Evolutionary conservation across 495 filamentous ascomycete species (phyloP).

Genomic region (Choiromyces venosus): DNA sequence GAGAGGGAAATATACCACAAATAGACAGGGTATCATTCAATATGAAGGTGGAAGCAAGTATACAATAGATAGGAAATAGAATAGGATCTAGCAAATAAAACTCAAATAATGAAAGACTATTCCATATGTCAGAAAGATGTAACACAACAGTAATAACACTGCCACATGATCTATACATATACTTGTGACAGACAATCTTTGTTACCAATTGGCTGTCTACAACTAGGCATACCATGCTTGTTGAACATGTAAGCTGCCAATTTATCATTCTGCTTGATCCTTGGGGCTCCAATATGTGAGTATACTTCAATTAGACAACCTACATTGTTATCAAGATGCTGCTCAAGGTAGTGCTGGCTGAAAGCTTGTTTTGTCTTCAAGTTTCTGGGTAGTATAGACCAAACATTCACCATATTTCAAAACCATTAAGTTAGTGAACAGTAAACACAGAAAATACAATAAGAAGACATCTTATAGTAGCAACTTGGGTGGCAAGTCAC

Average conservation of each 20-base stretch:
- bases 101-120: background rate
- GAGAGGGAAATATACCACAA: no score
- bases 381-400: slow-evolving; percentile 3
- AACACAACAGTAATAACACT: background rate
- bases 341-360: no score
- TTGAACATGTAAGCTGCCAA: background rate
- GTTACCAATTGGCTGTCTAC: no score
- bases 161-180: background rate
- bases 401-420: slow-evolving; percentile 25
- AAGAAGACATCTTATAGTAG: no score
- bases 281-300: no score
- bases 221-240: background rate
- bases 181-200: no score
- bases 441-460: background rate
- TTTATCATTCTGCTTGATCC: no score
- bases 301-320: no score
- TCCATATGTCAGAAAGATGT: background rate
- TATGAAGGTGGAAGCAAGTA: background rate
- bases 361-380: background rate
- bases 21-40: no score
- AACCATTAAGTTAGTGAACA: background rate
- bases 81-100: background rate
- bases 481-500: no score
- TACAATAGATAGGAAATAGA: background rate
- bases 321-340: no score